A percentile compares a stretch with the other conserved stretches of the same genome.
Evolutionary conservation across 768 basidiomycete genomes (phyloP).

Genomic region (Mycena indigotica): DNA sequence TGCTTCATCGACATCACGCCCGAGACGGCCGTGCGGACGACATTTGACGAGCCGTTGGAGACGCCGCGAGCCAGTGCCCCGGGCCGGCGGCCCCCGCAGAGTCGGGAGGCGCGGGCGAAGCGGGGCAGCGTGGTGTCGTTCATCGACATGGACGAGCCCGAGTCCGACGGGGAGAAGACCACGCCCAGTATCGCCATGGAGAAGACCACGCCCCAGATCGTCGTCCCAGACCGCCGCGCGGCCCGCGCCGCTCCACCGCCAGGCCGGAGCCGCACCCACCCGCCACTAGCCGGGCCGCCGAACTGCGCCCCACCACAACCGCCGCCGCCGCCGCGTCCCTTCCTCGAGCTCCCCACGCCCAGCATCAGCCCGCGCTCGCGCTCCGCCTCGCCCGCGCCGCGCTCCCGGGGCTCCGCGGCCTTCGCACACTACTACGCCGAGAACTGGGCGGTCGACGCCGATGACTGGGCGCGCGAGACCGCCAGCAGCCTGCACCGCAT

Average conservation of each 20-base stretch:
- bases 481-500: no score
- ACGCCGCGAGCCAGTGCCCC: neutral
- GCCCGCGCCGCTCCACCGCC: no score
- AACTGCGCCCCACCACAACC: neutral
- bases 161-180: neutral
- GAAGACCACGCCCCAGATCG: neutral
- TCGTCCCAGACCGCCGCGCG: neutral
- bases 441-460: neutral
- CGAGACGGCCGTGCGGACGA: neutral
- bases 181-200: neutral
- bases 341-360: neutral
- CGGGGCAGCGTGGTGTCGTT: neutral
- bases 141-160: neutral
- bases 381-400: neutral
- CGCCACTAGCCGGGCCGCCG: neutral
- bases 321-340: neutral
- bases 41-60: neutral
- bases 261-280: no score
- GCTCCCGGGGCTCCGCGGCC: neutral
- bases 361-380: neutral
- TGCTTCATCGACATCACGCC: neutral
- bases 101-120: neutral
- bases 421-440: neutral
- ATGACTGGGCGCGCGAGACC: neutral
- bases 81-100: neutral